Conservation (phyloP, 179 eudicot genomes). For the Beta lomatogona region DNA sequence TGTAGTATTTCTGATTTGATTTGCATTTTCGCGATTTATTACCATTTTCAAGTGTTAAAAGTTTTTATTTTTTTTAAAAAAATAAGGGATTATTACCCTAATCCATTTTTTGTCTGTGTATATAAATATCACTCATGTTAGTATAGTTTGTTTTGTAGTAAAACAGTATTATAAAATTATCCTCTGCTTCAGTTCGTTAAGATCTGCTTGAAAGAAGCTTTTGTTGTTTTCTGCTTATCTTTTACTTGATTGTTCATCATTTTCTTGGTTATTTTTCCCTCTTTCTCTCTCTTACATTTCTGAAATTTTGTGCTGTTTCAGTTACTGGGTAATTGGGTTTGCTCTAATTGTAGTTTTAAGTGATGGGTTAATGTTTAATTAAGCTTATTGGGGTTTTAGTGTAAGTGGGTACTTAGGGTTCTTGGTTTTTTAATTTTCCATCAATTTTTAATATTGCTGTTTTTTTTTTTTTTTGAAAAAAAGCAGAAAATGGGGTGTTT, state of each 20-base stretch:
- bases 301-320: slow-evolving; percentile 4
- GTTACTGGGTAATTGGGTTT: slow-evolving; percentile 15
- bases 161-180: not conserved
- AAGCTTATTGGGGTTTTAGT: not conserved
- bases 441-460: not conserved
- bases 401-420: slow-evolving; percentile 17
- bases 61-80: not conserved
- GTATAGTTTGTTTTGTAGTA: slow-evolving; percentile 12
- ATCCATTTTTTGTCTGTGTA: not conserved
- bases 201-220: slow-evolving; percentile 34
- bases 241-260: slow-evolving; percentile 11
- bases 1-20: not conserved
- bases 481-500: slow-evolving; percentile 42
- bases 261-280: slow-evolving; percentile 16
- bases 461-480: not conserved
- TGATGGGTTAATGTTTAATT: slow-evolving; percentile 18
- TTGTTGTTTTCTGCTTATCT: slow-evolving; percentile 30
- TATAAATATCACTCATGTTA: slow-evolving; percentile 4
- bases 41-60: not conserved
- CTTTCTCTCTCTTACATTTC: not conserved
- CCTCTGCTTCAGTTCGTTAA: slow-evolving; percentile 35
- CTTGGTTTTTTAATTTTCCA: slow-evolving; percentile 3
- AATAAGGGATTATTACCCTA: no score
- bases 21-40: not conserved
- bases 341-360: not conserved